Evolutionary conservation across 805 yeast species (phyloP).

Genomic region (Groenewaldozyma salmanticensis): DNA sequence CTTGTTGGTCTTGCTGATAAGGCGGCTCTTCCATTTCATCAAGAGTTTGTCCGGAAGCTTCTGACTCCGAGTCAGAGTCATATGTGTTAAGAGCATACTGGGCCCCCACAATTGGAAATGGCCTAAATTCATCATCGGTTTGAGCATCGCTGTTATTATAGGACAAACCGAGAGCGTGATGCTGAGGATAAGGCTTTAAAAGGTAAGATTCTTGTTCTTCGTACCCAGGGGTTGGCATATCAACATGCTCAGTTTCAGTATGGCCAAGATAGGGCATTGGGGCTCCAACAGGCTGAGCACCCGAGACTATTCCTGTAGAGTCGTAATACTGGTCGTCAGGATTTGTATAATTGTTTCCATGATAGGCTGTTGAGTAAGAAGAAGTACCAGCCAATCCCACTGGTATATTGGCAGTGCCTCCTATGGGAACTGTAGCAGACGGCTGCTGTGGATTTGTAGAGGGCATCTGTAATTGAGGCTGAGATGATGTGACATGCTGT

Average conservation of each 20-base stretch:
- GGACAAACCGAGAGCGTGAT: slow-evolving; percentile 7
- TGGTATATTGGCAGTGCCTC: background rate
- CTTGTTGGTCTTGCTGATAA: slow-evolving; percentile 16
- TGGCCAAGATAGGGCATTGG: background rate
- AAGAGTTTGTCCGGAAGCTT: slow-evolving; percentile 1
- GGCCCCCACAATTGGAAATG: slow-evolving; percentile 30
- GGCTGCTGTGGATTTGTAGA: too few relatives aligned
- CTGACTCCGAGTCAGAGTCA: slow-evolving; percentile 15
- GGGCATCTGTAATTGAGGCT: background rate
- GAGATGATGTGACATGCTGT: background rate
- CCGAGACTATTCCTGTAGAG: background rate
- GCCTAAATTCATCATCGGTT: slow-evolving; percentile 21
- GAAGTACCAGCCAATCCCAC: background rate
- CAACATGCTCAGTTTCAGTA: background rate
- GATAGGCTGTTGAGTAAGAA: background rate
- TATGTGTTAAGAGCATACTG: slow-evolving; percentile 29
- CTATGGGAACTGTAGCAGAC: background rate
- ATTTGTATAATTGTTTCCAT: background rate
- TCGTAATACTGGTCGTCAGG: background rate
- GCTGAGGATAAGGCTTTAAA: slow-evolving; percentile 8
- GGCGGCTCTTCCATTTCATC: slow-evolving; percentile 14
- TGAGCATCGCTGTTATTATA: slow-evolving; percentile 7
- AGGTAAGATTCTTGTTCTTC: slow-evolving; percentile 12
- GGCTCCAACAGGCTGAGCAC: background rate
- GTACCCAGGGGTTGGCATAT: background rate